These are phyloP conservation scores for Wickerhamiella musiphila DNA, from an alignment of 805 yeast species.

Conservation along the genomic window DNA sequence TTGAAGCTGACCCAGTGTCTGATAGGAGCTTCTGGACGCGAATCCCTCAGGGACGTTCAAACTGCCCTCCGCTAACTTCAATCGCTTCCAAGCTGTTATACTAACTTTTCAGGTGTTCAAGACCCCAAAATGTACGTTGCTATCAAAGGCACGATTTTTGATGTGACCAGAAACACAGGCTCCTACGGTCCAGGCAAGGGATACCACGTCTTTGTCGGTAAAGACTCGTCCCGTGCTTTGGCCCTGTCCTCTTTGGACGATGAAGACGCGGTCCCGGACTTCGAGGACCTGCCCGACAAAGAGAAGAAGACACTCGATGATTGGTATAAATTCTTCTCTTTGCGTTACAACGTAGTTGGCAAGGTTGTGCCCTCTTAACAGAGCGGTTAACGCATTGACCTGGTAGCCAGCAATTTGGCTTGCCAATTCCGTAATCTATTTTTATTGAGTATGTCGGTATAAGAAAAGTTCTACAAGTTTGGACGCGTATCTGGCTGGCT, in stretches of 20 bases:
- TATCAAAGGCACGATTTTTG: slow-evolving; percentile 61
- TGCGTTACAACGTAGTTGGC: slow-evolving; percentile 34
- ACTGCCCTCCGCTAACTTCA: not conserved
- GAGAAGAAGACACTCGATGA: slow-evolving; percentile 49
- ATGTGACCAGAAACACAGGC: slow-evolving; percentile 46
- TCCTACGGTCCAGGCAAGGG: slow-evolving; percentile 67
- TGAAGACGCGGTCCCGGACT: slow-evolving; percentile 29
- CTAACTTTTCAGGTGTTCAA: slow-evolving; percentile 22
- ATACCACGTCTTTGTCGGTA: slow-evolving; percentile 56
- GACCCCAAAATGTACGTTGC: slow-evolving; percentile 44
- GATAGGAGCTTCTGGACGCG: not conserved
- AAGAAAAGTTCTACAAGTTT: too few species aligned
- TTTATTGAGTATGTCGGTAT: too few species aligned
- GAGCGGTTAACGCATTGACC: too few species aligned
- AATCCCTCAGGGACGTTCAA: not conserved
- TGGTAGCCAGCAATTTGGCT: too few species aligned
- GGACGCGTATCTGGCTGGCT: too few species aligned
- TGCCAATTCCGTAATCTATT: too few species aligned
- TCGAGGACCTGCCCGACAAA: slow-evolving; percentile 33
- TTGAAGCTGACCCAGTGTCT: not conserved
- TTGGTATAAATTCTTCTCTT: slow-evolving; percentile 51
- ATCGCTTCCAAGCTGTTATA: not conserved
- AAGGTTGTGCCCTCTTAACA: slow-evolving; percentile 4
- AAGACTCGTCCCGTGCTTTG: slow-evolving; percentile 60
- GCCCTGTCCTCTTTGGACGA: slow-evolving; percentile 48